phyloP scores from a whole-genome alignment of 495 filamentous ascomycete species.

The Penicillium goetzii region DNA sequence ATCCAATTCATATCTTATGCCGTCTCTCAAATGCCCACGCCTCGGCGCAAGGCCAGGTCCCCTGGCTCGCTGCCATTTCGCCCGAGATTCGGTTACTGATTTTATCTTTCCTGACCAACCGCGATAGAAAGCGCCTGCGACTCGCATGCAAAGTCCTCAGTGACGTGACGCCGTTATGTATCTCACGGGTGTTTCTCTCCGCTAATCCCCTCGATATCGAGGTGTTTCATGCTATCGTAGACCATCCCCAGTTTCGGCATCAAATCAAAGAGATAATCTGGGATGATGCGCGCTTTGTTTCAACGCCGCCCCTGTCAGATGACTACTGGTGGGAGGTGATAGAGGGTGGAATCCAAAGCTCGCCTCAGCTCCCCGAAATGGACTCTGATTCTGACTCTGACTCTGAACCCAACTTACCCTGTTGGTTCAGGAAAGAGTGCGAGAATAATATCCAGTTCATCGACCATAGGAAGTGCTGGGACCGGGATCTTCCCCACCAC shows the following conservation, averaged over 20 bases:
- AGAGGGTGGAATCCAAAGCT: neutral
- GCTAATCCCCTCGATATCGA: slow-evolving; percentile 20
- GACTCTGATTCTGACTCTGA: neutral
- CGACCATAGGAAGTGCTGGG: neutral
- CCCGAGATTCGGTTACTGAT: slow-evolving; percentile 1
- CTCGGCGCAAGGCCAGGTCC: slow-evolving; percentile 1
- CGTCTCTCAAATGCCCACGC: neutral
- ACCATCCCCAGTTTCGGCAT: slow-evolving; percentile 12
- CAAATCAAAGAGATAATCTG: slow-evolving; percentile 33
- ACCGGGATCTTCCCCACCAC: neutral
- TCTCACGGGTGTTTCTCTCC: slow-evolving; percentile 19
- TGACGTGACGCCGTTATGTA: slow-evolving; percentile 3
- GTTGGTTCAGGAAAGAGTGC: neutral
- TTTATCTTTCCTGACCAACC: slow-evolving; percentile 15
- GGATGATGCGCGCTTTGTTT: slow-evolving; percentile 31
- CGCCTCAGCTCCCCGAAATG: neutral
- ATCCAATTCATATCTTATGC: slow-evolving; percentile 1
- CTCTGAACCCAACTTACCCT: neutral
- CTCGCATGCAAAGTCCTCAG: slow-evolving; percentile 14
- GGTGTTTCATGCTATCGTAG: slow-evolving; percentile 19
- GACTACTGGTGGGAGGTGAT: neutral
- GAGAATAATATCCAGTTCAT: slow-evolving; percentile 1
- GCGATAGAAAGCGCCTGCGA: slow-evolving; percentile 18
- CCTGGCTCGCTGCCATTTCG: neutral
- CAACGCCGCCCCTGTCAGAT: neutral